Evolutionary conservation across 805 yeast genomes (phyloP).

Genomic region (Sugiyamaella americana): DNA sequence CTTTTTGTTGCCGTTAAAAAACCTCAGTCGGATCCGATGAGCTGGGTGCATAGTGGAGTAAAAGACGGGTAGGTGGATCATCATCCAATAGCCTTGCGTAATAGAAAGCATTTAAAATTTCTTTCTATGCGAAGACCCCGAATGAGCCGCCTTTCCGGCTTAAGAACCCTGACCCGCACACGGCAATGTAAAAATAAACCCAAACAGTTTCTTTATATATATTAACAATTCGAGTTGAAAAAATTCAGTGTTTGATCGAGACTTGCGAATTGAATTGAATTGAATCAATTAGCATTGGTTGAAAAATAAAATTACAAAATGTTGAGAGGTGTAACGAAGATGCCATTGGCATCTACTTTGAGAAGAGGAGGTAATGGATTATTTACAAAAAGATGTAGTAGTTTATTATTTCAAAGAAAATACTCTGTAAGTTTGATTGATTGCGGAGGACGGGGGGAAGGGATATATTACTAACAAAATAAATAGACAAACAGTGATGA

Average conservation of each 20-base stretch:
- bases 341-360: neutral
- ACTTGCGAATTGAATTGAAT: neutral
- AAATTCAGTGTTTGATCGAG: too few species aligned
- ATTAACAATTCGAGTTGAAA: too few species aligned
- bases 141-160: neutral
- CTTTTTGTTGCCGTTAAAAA: too few species aligned
- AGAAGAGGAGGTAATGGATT: neutral
- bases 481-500: conserved; percentile 38
- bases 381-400: neutral
- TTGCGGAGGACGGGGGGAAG: neutral
- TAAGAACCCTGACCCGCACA: neutral
- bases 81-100: neutral
- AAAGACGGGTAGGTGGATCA: too few species aligned
- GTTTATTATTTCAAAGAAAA: neutral
- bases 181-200: neutral
- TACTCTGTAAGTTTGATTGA: neutral
- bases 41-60: too few species aligned
- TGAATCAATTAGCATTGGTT: neutral
- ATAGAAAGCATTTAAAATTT: neutral
- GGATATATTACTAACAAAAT: neutral
- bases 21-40: neutral
- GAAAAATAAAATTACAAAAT: neutral
- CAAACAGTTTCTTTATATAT: neutral
- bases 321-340: neutral
- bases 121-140: neutral